Conservation (phyloP, 345 rosid species). For the Eucalyptus polybractea region DNA sequence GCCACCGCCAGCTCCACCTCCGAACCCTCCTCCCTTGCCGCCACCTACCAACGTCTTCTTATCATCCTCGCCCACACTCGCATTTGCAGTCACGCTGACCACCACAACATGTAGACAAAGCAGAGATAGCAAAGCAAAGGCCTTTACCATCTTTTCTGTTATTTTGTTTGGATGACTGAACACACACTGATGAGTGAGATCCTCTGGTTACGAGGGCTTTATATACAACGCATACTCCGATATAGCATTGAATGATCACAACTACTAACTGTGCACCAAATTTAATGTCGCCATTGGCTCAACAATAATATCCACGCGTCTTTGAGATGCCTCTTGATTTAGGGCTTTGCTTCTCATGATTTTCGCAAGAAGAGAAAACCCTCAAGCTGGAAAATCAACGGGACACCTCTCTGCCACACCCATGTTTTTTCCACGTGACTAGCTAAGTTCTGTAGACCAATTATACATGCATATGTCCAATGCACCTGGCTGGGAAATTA, state of each 20-base stretch:
- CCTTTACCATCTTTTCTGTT: neutral
- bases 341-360: neutral
- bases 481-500: neutral
- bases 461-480: neutral
- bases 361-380: neutral
- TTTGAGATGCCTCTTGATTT: neutral
- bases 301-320: neutral
- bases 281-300: neutral
- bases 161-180: neutral
- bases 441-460: neutral
- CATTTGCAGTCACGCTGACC: neutral
- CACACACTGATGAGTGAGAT: neutral
- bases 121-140: neutral
- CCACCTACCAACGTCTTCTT: neutral
- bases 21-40: neutral
- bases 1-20: neutral
- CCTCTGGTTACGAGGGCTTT: neutral
- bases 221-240: neutral
- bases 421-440: neutral
- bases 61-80: neutral
- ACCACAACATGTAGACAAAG: neutral
- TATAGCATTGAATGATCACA: neutral
- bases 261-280: neutral
- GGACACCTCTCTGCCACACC: neutral
- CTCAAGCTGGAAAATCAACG: neutral